Evolutionary conservation across 2,329 filamentous ascomycete species (phyloP), one percentile per base, ranked within the genome.

Genomic region (Penicillium paneum): DNA sequence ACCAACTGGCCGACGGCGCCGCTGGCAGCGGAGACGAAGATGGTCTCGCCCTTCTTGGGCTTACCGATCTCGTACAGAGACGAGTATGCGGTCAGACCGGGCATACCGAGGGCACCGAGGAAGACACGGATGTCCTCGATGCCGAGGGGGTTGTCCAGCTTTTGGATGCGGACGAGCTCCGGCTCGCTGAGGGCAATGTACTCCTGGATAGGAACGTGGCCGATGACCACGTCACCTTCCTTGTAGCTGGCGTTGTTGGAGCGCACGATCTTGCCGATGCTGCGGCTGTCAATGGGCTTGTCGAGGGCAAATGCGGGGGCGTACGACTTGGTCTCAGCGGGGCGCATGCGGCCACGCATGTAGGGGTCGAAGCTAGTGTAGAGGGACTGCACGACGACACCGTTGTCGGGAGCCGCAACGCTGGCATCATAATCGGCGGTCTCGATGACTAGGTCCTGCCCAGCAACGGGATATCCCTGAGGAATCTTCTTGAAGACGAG

Each of bases 321-420:
- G 78, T 91, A 94, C 10, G 88, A 91, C 75, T 88, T 84, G 68
- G 76, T 65, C 34, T 78, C 71, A 7, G 88, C 68, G 44, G 79
- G 74, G 44, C 90, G 86, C 88, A 96, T 92, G 63, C 84, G 83
- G 57, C 88, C 88, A 54, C 91, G 88, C 78, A 89, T 84, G 78
- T 95, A 96, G 2, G 91, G 91, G 73, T 96, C 91, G 75, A 88
- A 88, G 38, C 89, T 92, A 60, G 85, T 79, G 72, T 88, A 90
- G 66, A 87, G 81, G 64, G 88, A 83, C 76, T 90, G 83, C 60
- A 87, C 75, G 31, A 83, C 83, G 45, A 95, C 71, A 38, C 90
- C 86, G 59, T 88, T 87, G 41, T 81, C 71, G 24, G 84, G 80
- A 28, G 85, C 81, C 5, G 81, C 62, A 26, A 70, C 64, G 48